phyloP scores from a whole-genome alignment of 371 early-diverging fungal species.

The Smittium mucronatum region DNA sequence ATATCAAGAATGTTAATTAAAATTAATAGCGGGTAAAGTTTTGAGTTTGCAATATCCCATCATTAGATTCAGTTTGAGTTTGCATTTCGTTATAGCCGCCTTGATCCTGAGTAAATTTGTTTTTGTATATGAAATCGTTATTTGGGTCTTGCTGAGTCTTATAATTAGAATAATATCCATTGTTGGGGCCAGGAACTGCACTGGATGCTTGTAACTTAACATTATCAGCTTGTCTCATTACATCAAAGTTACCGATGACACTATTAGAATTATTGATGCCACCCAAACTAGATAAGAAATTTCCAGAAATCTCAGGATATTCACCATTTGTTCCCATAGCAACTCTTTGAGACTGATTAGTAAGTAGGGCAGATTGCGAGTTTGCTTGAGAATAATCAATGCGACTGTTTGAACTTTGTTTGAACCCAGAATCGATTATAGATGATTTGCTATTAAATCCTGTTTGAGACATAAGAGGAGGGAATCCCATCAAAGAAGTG shows the following conservation, averaged over 20 bases:
- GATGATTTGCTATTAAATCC: not conserved
- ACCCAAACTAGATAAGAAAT: not conserved
- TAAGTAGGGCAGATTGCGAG: not conserved
- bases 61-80: not conserved
- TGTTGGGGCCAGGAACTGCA: not conserved
- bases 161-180: not conserved
- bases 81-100: not conserved
- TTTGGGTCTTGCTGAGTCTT: constrained; percentile 5
- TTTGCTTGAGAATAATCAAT: not conserved
- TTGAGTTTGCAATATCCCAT: not conserved
- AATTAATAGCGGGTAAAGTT: constrained; percentile 4
- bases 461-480: constrained; percentile 3
- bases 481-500: not conserved
- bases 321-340: not conserved
- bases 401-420: not conserved
- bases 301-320: not conserved
- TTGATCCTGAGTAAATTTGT: not conserved
- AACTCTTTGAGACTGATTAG: not conserved
- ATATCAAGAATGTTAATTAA: too few species aligned
- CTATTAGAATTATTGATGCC: not conserved
- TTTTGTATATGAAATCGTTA: constrained; percentile 1
- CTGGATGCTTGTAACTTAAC: not conserved
- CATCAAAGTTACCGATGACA: not conserved
- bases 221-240: not conserved
- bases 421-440: not conserved